Percentiles rank a stretch among this genome's conserved stretches.
Evolutionary conservation across 176 grass and related monocot species (phyloP).

Genomic region (Rhipidocladum racemiflorum): DNA sequence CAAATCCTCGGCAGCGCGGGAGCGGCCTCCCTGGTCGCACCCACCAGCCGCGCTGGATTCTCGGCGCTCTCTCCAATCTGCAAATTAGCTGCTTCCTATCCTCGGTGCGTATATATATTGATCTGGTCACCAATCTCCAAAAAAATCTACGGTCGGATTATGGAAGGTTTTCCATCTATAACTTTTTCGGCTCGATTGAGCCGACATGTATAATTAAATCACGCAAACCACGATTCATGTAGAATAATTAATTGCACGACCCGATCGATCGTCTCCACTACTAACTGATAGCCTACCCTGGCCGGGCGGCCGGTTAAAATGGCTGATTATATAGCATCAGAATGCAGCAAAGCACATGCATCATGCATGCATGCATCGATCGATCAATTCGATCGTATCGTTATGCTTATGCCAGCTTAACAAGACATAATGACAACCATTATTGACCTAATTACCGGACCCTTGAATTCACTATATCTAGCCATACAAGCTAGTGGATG

Average conservation of each 20-base stretch:
- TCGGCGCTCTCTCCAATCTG: not conserved
- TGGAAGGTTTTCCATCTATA: not conserved
- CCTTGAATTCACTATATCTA: not conserved
- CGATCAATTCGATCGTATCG: conserved; percentile 1
- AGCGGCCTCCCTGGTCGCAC: not conserved
- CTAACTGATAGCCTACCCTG: too few relatives aligned
- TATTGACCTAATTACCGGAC: conserved; percentile 3
- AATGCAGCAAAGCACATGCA: not conserved
- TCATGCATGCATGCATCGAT: not conserved
- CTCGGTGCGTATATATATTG: too few relatives aligned
- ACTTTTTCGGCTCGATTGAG: not conserved
- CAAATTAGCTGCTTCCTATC: not conserved
- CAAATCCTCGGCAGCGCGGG: not conserved
- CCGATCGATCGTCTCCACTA: not conserved
- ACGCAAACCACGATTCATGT: too few relatives aligned
- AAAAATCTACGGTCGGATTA: not conserved
- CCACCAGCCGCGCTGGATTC: not conserved
- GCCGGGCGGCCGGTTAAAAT: too few relatives aligned
- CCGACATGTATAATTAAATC: not conserved
- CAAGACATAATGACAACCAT: conserved; percentile 8
- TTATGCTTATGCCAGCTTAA: not conserved
- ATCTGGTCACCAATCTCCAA: too few relatives aligned
- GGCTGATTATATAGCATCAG: too few relatives aligned
- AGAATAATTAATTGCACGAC: not conserved
- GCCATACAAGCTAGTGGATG: conserved; percentile 16